Conservation (phyloP, 1,139 yeast genomes). For the Diutina siamensis region DNA sequence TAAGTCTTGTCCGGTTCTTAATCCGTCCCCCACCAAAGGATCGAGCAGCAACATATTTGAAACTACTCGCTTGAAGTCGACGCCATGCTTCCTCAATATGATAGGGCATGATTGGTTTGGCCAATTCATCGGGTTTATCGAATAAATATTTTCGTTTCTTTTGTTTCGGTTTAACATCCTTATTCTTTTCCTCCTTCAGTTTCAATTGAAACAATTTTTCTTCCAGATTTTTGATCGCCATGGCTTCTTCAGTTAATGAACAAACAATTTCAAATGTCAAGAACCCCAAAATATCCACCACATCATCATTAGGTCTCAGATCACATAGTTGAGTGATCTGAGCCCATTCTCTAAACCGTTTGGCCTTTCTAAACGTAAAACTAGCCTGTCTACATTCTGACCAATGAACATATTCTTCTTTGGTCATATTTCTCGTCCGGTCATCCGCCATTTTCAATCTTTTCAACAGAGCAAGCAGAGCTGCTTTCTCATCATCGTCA, state of each 20-base stretch:
- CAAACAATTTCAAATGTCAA: slow-evolving; percentile 95
- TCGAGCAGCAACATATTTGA: slow-evolving; percentile 54
- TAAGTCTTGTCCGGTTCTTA: slow-evolving; percentile 30
- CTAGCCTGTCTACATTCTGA: slow-evolving; percentile 97
- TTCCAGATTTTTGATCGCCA: slow-evolving; percentile 65
- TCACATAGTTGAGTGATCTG: slow-evolving; percentile 78
- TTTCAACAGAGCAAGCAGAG: slow-evolving; percentile 77
- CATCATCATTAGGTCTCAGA: slow-evolving; percentile 90
- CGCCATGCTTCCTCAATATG: slow-evolving; percentile 94
- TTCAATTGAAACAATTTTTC: slow-evolving; percentile 31
- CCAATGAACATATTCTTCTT: slow-evolving; percentile 97
- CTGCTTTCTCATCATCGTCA: slow-evolving; percentile 84
- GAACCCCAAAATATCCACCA: slow-evolving; percentile 89
- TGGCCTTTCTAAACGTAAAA: slow-evolving; percentile 86
- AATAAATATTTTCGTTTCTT: slow-evolving; percentile 51
- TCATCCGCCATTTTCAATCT: slow-evolving; percentile 90
- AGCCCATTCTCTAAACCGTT: slow-evolving; percentile 94
- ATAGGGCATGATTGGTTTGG: slow-evolving; percentile 68
- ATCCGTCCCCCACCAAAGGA: slow-evolving; percentile 68
- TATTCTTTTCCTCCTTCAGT: slow-evolving; percentile 16
- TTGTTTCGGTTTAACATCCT: slow-evolving; percentile 8
- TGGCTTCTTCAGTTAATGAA: slow-evolving; percentile 83
- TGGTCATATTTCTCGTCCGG: slow-evolving; percentile 85
- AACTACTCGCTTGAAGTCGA: slow-evolving; percentile 52
- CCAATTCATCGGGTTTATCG: slow-evolving; percentile 85